Evolutionary conservation across 2,329 filamentous ascomycete species (phyloP).

Genomic region (Talaromyces amestolkiae): DNA sequence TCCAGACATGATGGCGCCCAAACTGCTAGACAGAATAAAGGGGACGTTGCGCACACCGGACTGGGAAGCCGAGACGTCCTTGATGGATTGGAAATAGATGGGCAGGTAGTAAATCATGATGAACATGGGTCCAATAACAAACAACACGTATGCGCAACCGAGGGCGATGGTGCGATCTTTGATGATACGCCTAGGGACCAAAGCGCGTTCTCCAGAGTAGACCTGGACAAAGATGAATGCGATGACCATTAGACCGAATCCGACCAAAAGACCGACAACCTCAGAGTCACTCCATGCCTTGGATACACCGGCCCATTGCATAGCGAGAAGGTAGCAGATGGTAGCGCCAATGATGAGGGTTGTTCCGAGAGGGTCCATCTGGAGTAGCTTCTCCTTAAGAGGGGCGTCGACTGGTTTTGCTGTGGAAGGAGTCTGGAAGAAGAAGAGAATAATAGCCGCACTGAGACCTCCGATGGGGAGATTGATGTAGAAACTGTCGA

Average conservation of each 20-base stretch:
- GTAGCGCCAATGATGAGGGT: conserved; percentile 23
- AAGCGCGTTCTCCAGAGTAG: conserved; percentile 27
- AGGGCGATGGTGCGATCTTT: conserved; percentile 38
- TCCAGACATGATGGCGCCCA: conserved; percentile 32
- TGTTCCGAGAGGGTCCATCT: conserved; percentile 27
- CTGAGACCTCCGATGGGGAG: conserved; percentile 33
- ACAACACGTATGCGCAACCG: conserved; percentile 33
- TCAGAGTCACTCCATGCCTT: conserved; percentile 17
- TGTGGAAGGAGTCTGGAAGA: conserved; percentile 27
- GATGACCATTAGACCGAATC: conserved; percentile 25
- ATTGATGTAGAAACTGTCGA: conserved; percentile 34
- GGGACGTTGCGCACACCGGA: conserved; percentile 45
- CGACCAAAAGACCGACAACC: conserved; percentile 14
- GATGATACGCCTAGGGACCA: conserved; percentile 38
- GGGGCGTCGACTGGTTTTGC: conserved; percentile 15
- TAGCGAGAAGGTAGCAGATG: conserved; percentile 19
- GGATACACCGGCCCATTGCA: conserved; percentile 19
- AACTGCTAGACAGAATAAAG: conserved; percentile 35
- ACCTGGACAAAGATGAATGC: conserved; percentile 23
- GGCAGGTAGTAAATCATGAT: conserved; percentile 35
- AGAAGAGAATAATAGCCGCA: conserved; percentile 26
- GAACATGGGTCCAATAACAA: conserved; percentile 36
- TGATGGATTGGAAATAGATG: conserved; percentile 41
- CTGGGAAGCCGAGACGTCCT: conserved; percentile 30
- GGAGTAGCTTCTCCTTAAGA: conserved; percentile 25